Conservation (phyloP, 768 basidiomycete species). For the Nidula microcarpa region DNA sequence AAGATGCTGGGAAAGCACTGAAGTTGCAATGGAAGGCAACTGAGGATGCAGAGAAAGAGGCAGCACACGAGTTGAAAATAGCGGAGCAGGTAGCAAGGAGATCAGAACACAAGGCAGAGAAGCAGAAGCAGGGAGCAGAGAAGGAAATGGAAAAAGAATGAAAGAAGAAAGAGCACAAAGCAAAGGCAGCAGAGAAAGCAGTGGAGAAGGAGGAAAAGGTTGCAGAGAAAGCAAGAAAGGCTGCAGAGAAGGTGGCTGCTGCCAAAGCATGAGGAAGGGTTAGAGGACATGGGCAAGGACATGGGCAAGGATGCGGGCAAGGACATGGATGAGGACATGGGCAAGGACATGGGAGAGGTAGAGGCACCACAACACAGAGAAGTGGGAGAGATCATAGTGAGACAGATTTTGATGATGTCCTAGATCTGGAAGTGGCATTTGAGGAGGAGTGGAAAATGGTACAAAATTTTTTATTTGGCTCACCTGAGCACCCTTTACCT, state of each 20-base stretch:
- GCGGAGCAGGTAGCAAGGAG: slow-evolving; percentile 4
- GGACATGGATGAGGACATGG: neutral
- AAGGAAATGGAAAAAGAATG: slow-evolving; percentile 4
- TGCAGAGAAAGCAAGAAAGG: neutral
- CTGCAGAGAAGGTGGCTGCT: slow-evolving; percentile 1
- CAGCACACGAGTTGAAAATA: slow-evolving; percentile 4
- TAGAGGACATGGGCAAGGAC: neutral
- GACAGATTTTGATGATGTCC: neutral
- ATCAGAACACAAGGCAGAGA: slow-evolving; percentile 4
- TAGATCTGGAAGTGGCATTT: neutral
- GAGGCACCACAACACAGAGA: no score
- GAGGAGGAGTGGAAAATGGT: neutral
- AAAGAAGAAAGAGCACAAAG: neutral
- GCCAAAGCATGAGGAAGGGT: neutral
- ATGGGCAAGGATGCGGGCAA: neutral
- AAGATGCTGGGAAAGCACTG: slow-evolving; percentile 4
- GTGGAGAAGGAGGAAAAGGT: slow-evolving; percentile 4
- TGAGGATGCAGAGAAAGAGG: slow-evolving; percentile 3
- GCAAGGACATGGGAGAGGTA: neutral
- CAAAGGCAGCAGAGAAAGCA: slow-evolving; percentile 2
- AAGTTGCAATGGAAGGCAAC: slow-evolving; percentile 5
- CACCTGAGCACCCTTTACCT: neutral
- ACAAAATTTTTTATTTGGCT: neutral
- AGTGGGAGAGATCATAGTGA: neutral
- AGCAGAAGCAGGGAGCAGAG: slow-evolving; percentile 4